Evolutionary conservation across 208 protist species (phyloP).

Genomic region (Blechomonas ayalai): DNA sequence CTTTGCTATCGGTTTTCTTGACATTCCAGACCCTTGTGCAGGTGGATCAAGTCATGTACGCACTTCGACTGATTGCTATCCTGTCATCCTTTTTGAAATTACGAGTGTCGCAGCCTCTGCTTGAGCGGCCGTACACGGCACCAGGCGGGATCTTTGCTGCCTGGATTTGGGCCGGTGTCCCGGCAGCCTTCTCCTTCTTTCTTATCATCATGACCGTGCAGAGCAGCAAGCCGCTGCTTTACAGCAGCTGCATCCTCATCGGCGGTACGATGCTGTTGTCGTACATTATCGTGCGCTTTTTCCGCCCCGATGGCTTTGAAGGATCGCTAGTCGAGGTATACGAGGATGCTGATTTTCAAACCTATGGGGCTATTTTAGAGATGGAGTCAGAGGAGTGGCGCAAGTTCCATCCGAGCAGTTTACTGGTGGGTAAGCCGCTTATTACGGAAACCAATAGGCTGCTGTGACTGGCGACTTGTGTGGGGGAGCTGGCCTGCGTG

Average conservation of each 20-base stretch:
- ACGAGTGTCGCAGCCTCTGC: constrained; percentile 52
- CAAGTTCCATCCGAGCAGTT: constrained; percentile 44
- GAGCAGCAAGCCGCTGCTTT: constrained; percentile 37
- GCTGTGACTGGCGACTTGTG: too few species aligned
- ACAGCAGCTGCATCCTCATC: constrained; percentile 41
- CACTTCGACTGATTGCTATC: constrained; percentile 68
- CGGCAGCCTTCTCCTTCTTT: constrained; percentile 61
- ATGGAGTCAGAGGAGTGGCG: constrained; percentile 69
- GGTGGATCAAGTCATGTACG: constrained; percentile 83
- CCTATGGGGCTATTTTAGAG: constrained; percentile 72
- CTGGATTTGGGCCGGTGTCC: constrained; percentile 48
- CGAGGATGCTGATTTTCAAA: constrained; percentile 75
- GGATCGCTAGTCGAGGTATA: constrained; percentile 79
- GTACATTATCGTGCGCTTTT: constrained; percentile 50
- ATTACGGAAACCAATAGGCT: too few species aligned
- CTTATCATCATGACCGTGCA: constrained; percentile 66
- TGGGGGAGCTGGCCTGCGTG: too few species aligned
- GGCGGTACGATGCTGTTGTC: constrained; percentile 51
- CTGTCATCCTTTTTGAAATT: constrained; percentile 67
- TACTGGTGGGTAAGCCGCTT: too few species aligned
- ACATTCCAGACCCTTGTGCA: constrained; percentile 77
- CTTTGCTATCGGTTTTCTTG: constrained; percentile 56
- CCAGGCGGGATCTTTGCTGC: constrained; percentile 55
- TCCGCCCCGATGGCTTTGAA: constrained; percentile 70
- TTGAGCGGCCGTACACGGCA: constrained; percentile 68